Conservation (phyloP, 1,284 basidiomycete genomes). For the Cryptococcus floricola region DNA sequence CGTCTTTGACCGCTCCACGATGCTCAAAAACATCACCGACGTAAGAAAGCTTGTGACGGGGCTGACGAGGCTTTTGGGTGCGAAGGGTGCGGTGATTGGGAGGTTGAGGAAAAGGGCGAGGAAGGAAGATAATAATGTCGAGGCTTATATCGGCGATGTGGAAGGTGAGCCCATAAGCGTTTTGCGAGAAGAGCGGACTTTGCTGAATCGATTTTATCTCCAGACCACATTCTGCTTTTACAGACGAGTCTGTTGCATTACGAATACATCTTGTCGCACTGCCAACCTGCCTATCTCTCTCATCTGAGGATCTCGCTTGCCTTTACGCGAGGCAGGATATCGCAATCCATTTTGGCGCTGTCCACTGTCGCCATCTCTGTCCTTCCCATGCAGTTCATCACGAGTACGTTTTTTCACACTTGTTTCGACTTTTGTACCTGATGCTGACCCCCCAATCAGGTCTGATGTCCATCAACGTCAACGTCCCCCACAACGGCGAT, state of each 20-base stretch:
- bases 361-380: slow-evolving; percentile 65
- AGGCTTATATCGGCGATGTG: slow-evolving; percentile 87
- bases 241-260: slow-evolving; percentile 82
- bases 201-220: background rate
- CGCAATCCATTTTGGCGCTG: slow-evolving; percentile 65
- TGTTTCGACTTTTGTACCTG: slow-evolving; percentile 22
- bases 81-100: slow-evolving; percentile 78
- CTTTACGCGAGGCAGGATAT: slow-evolving; percentile 60
- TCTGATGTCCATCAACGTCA: slow-evolving; percentile 61
- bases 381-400: slow-evolving; percentile 63
- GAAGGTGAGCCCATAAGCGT: slow-evolving; percentile 60
- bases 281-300: slow-evolving; percentile 78
- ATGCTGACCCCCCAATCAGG: slow-evolving; percentile 51
- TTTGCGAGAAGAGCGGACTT: background rate
- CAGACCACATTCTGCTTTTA: slow-evolving; percentile 86
- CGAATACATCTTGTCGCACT: slow-evolving; percentile 81
- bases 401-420: slow-evolving; percentile 53
- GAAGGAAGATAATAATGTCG: slow-evolving; percentile 58
- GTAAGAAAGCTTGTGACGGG: slow-evolving; percentile 79
- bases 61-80: slow-evolving; percentile 68
- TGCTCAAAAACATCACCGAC: slow-evolving; percentile 70
- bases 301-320: slow-evolving; percentile 66
- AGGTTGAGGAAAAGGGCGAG: slow-evolving; percentile 68
- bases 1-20: slow-evolving; percentile 47
- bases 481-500: slow-evolving; percentile 49